A percentile compares a stretch with the other conserved stretches of the same genome.
Evolutionary conservation across 495 filamentous ascomycete genomes (phyloP).

Genomic region (Penicillium chermesinum): DNA sequence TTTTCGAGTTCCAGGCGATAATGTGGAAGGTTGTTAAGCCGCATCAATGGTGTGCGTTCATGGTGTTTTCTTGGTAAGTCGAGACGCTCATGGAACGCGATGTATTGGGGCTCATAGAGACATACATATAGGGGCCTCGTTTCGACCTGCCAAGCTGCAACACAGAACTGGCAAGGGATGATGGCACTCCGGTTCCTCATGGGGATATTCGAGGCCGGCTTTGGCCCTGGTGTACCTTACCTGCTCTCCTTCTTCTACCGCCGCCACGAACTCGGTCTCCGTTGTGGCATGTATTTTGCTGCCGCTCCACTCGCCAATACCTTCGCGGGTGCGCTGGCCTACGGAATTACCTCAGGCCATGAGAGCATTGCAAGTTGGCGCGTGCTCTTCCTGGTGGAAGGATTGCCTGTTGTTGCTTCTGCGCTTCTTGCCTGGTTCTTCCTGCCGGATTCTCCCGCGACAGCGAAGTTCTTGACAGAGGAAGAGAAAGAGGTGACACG

Average conservation of each 20-base stretch:
- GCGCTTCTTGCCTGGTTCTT: constrained; percentile 61
- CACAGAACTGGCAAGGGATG: constrained; percentile 56
- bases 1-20: constrained; percentile 64
- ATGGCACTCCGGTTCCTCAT: constrained; percentile 66
- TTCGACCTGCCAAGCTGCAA: constrained; percentile 56
- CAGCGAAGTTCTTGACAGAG: constrained; percentile 63
- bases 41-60: constrained; percentile 46
- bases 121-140: constrained; percentile 45
- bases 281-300: constrained; percentile 70
- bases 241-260: constrained; percentile 81
- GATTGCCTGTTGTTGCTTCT: constrained; percentile 64
- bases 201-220: constrained; percentile 61
- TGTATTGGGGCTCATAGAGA: background rate
- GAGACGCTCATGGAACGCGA: background rate
- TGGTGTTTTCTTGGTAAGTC: constrained; percentile 45
- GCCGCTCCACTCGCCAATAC: constrained; percentile 77
- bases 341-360: constrained; percentile 71
- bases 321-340: constrained; percentile 79
- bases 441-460: constrained; percentile 66
- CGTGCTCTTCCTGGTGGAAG: constrained; percentile 79
- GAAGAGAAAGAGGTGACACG: constrained; percentile 67
- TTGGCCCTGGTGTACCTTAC: constrained; percentile 65
- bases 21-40: constrained; percentile 69
- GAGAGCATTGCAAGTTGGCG: constrained; percentile 69
- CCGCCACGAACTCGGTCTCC: constrained; percentile 68